phyloP scores from a whole-genome alignment of 208 protist genomes.

The Novymonas esmeraldas region DNA sequence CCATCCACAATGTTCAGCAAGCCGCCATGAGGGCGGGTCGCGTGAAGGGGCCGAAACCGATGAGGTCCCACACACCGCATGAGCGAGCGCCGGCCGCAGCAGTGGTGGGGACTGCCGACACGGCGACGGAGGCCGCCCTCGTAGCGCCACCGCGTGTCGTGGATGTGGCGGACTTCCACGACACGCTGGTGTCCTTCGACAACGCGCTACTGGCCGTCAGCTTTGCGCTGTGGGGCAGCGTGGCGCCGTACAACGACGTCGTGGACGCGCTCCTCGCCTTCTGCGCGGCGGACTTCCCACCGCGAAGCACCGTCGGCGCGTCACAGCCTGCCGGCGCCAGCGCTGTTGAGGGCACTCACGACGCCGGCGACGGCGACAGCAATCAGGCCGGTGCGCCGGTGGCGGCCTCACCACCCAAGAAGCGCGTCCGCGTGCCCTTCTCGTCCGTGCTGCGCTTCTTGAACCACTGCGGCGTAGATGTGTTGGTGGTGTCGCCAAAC shows the following conservation, averaged over 20 bases:
- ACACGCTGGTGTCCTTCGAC: conserved; percentile 43
- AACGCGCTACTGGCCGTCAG: conserved; percentile 60
- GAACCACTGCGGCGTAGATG: conserved; percentile 50
- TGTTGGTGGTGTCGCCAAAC: conserved; percentile 42
- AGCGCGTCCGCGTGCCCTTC: conserved; percentile 20
- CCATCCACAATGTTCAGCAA: conserved; percentile 11
- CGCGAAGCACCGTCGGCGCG: not conserved
- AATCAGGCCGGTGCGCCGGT: not conserved
- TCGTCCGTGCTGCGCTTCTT: conserved; percentile 43
- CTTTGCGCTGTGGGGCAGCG: conserved; percentile 58
- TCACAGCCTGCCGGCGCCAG: not conserved
- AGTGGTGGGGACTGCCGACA: not conserved
- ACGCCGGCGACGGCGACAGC: not conserved
- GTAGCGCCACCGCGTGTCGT: conserved; percentile 8
- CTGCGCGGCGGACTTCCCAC: conserved; percentile 24
- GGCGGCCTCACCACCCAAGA: conserved; percentile 3
- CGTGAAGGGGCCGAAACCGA: conserved; percentile 3
- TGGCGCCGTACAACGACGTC: conserved; percentile 60
- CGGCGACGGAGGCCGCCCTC: not conserved
- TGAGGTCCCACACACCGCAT: not conserved
- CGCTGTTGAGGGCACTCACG: not conserved
- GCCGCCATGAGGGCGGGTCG: conserved; percentile 17
- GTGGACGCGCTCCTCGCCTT: conserved; percentile 27
- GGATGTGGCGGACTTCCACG: conserved; percentile 40
- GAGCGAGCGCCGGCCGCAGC: not conserved